Conservation (phyloP, 2,329 filamentous ascomycete species). For the Sordariomycetes sp. region DNA sequence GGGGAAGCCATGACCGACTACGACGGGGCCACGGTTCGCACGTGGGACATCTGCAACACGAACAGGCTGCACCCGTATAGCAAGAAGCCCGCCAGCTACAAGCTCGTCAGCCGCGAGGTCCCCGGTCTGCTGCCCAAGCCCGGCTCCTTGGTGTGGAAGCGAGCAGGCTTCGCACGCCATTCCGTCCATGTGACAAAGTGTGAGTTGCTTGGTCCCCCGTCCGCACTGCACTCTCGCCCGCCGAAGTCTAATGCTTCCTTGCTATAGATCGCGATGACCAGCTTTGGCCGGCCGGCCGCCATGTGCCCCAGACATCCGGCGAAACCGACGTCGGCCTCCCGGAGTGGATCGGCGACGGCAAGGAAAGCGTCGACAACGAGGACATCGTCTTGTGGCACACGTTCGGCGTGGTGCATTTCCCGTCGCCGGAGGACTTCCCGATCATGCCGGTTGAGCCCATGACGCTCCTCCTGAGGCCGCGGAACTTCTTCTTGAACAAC, state of each 20-base stretch:
- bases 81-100: constrained; percentile 76
- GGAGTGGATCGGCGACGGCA: background rate
- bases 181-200: constrained; percentile 84
- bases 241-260: background rate
- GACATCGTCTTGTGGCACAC: constrained; percentile 95
- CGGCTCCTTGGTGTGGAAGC: constrained; percentile 76
- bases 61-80: constrained; percentile 77
- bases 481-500: constrained; percentile 75
- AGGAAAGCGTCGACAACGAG: constrained; percentile 55
- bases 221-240: no score
- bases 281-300: background rate
- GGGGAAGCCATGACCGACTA: constrained; percentile 67
- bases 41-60: constrained; percentile 86
- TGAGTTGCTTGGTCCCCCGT: constrained; percentile 30
- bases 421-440: constrained; percentile 81
- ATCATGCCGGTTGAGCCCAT: constrained; percentile 86
- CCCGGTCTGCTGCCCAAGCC: constrained; percentile 70
- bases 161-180: constrained; percentile 78
- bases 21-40: constrained; percentile 64
- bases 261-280: constrained; percentile 62
- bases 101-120: constrained; percentile 80
- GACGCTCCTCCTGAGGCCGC: constrained; percentile 64
- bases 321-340: background rate
- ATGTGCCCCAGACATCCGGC: background rate
- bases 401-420: constrained; percentile 85